phyloP scores from a whole-genome alignment of 2,329 filamentous ascomycete genomes.

The Nemania sp. region DNA sequence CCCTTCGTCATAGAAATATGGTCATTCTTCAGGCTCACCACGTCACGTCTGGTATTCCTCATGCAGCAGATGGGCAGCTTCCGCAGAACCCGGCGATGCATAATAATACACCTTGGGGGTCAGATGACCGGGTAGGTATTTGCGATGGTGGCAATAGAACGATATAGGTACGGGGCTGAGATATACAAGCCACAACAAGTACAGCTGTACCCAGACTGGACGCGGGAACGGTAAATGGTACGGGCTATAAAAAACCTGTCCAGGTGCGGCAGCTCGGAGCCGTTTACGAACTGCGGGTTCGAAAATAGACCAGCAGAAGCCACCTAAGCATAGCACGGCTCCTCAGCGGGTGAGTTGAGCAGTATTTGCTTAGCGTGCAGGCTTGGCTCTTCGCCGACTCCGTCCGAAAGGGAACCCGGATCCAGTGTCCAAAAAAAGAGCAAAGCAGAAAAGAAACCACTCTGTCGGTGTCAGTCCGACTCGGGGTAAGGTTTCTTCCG shows the following conservation, averaged over 20 bases:
- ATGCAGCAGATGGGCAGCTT: not conserved
- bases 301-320: not conserved
- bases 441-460: not conserved
- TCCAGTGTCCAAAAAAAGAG: no score
- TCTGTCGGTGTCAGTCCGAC: not conserved
- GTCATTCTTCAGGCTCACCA: conserved; percentile 14
- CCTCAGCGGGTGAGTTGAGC: not conserved
- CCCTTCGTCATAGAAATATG: not conserved
- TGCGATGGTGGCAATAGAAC: conserved; percentile 10
- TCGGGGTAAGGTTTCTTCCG: not conserved
- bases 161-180: not conserved
- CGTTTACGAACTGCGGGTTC: not conserved
- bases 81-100: not conserved
- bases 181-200: not conserved
- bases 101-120: not conserved
- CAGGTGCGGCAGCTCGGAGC: no score
- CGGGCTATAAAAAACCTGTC: not conserved
- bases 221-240: not conserved
- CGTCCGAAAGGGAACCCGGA: conserved; percentile 1
- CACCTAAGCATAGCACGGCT: no score
- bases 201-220: not conserved
- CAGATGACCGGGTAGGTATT: not conserved
- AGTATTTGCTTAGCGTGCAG: not conserved
- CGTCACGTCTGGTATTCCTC: not conserved
- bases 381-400: conserved; percentile 18